These are phyloP conservation scores for Rhizopogon vulgaris DNA, from an alignment of 768 basidiomycete genomes.

Conservation along the genomic window DNA sequence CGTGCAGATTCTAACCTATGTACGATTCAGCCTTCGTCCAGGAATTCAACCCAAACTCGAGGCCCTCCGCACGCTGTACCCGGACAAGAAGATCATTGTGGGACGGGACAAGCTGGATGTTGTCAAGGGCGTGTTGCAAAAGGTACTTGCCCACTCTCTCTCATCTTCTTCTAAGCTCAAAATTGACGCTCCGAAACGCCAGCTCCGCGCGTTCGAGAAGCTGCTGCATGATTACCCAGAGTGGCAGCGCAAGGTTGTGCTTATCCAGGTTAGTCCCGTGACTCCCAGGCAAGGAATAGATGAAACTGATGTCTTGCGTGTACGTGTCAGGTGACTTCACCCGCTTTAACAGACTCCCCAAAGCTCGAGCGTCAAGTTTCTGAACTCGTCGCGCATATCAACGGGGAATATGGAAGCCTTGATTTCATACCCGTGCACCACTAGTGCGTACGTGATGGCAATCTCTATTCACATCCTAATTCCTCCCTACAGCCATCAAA, in stretches of 20 bases:
- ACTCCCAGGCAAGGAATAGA: background rate
- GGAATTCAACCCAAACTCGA: slow-evolving; percentile 90
- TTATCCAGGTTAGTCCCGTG: slow-evolving; percentile 35
- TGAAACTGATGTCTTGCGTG: slow-evolving; percentile 31
- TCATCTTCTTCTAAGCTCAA: background rate
- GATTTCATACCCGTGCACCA: slow-evolving; percentile 98
- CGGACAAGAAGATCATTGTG: slow-evolving; percentile 97
- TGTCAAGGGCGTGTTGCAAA: slow-evolving; percentile 97
- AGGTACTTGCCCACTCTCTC: slow-evolving; percentile 39
- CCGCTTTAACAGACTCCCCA: slow-evolving; percentile 85
- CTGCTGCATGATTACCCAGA: slow-evolving; percentile 90
- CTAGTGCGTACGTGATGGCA: slow-evolving; percentile 55
- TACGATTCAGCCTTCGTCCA: slow-evolving; percentile 48
- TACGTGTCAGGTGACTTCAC: slow-evolving; percentile 76
- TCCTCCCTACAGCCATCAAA: slow-evolving; percentile 70
- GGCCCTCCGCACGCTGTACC: slow-evolving; percentile 76
- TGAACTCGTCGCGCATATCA: slow-evolving; percentile 91
- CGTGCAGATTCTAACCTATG: background rate
- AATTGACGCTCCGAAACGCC: background rate
- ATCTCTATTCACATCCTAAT: background rate
- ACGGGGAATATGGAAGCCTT: slow-evolving; percentile 89
- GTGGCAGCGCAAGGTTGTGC: slow-evolving; percentile 87
- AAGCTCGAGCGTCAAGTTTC: slow-evolving; percentile 92
- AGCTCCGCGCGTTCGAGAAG: slow-evolving; percentile 95
- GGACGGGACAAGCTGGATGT: slow-evolving; percentile 96